Percentiles rank a stretch among this genome's conserved stretches.
These are phyloP conservation scores for Aaosphaeria pasadenensis DNA, from an alignment of 2,329 filamentous ascomycete genomes.

Conservation along the genomic window DNA sequence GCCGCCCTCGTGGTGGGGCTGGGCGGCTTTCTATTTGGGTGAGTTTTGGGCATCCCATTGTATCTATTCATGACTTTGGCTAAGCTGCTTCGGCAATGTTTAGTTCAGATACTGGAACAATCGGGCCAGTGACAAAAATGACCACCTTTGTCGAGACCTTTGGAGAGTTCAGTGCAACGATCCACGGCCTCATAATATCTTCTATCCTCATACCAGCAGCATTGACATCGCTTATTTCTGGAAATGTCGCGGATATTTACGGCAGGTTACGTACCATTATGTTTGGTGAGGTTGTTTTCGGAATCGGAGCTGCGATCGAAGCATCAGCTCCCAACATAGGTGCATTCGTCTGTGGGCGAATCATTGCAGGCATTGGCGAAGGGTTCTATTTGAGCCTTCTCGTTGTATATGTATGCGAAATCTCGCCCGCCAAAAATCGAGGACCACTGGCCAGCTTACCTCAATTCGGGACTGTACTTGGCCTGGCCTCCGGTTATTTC, in stretches of 20 bases:
- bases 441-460: slow-evolving; percentile 53
- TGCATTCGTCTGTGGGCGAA: slow-evolving; percentile 56
- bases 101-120: slow-evolving; percentile 50
- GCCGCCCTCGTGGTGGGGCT: too few species aligned
- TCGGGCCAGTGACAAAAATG: slow-evolving; percentile 62
- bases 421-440: slow-evolving; percentile 51
- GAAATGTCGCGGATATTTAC: slow-evolving; percentile 54
- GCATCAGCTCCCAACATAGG: slow-evolving; percentile 45
- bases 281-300: slow-evolving; percentile 53
- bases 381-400: slow-evolving; percentile 56
- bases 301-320: slow-evolving; percentile 53
- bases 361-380: slow-evolving; percentile 57
- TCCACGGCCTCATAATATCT: slow-evolving; percentile 59
- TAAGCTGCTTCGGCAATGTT: too few species aligned
- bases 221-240: slow-evolving; percentile 55
- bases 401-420: slow-evolving; percentile 59
- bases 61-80: too few species aligned
- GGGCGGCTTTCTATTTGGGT: too few species aligned
- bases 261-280: slow-evolving; percentile 51
- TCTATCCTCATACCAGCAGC: slow-evolving; percentile 57
- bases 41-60: too few species aligned
- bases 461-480: slow-evolving; percentile 52
- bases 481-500: slow-evolving; percentile 57
- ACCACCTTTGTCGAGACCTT: slow-evolving; percentile 49
- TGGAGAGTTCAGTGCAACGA: slow-evolving; percentile 49